Conservation (phyloP, 345 rosid genomes). For the Abelmoschus esculentus region DNA sequence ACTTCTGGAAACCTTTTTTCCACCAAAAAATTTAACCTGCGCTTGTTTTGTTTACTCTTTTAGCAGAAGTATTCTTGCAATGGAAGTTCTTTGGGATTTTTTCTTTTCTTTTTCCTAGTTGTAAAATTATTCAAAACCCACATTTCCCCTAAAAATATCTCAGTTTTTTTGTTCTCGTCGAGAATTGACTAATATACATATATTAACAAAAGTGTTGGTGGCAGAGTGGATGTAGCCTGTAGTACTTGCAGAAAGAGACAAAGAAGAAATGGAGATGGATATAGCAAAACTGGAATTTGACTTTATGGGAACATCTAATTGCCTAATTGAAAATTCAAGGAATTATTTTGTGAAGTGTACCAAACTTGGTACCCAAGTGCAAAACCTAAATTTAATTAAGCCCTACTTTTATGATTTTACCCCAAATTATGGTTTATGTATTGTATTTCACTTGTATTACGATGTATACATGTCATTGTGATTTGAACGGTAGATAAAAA, state of each 20-base stretch:
- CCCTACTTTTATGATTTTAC: too few relatives aligned
- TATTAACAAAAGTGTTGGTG: slow-evolving; percentile 69
- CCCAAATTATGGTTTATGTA: too few relatives aligned
- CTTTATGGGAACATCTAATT: slow-evolving; percentile 86
- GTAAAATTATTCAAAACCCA: neutral
- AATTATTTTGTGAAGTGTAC: slow-evolving; percentile 77
- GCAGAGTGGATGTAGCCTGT: slow-evolving; percentile 83
- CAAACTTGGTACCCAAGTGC: too few relatives aligned
- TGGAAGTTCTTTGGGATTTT: too few relatives aligned
- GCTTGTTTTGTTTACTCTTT: too few relatives aligned
- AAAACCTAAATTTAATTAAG: too few relatives aligned
- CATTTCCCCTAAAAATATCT: neutral
- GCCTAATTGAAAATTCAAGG: slow-evolving; percentile 94
- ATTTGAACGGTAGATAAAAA: too few relatives aligned
- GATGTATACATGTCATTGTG: too few relatives aligned
- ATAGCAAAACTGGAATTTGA: slow-evolving; percentile 82
- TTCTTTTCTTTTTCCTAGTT: neutral
- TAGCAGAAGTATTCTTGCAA: too few relatives aligned
- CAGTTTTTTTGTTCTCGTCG: neutral
- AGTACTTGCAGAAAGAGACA: slow-evolving; percentile 85
- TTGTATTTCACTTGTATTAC: too few relatives aligned
- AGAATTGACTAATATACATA: neutral
- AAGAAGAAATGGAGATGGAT: slow-evolving; percentile 91
- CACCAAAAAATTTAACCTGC: too few relatives aligned
- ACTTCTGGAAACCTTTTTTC: neutral